phyloP scores from a whole-genome alignment of 305 asterid genomes.

The Fraxinus angustifolia region DNA sequence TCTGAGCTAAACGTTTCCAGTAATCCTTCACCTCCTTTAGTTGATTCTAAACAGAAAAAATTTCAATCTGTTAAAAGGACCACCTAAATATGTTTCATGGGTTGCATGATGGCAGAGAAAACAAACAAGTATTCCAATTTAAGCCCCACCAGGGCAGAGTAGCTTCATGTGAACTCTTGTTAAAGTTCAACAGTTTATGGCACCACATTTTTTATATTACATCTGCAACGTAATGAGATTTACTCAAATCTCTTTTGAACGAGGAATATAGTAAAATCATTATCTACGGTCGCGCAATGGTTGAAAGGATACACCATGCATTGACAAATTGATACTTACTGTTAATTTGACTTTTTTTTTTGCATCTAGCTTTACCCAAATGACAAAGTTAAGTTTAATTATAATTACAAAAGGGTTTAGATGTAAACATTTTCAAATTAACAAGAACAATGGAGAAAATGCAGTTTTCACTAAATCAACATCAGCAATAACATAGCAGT shows the following conservation, averaged over 20 bases:
- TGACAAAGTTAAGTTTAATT: not conserved
- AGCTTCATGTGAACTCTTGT: slow-evolving; percentile 7
- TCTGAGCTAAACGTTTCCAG: slow-evolving; percentile 4
- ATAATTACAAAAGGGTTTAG: not conserved
- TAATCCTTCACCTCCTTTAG: slow-evolving; percentile 15
- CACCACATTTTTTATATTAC: not conserved
- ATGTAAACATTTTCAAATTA: not conserved
- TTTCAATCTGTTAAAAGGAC: slow-evolving; percentile 5
- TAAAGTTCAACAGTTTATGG: not conserved
- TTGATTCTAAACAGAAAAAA: slow-evolving; percentile 7
- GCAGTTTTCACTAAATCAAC: not conserved
- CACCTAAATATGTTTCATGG: not conserved
- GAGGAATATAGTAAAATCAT: not conserved
- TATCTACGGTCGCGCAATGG: not conserved
- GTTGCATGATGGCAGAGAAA: not conserved
- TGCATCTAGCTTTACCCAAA: not conserved
- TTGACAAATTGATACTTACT: not conserved
- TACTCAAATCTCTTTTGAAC: not conserved
- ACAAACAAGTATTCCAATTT: not conserved
- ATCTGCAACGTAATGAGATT: not conserved
- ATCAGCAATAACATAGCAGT: not conserved
- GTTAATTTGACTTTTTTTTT: not conserved
- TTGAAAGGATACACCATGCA: not conserved
- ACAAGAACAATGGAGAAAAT: not conserved
- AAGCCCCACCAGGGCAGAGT: not conserved